Evolutionary conservation across 805 yeast species (phyloP).

Genomic region (Barnettozyma siamensis): DNA sequence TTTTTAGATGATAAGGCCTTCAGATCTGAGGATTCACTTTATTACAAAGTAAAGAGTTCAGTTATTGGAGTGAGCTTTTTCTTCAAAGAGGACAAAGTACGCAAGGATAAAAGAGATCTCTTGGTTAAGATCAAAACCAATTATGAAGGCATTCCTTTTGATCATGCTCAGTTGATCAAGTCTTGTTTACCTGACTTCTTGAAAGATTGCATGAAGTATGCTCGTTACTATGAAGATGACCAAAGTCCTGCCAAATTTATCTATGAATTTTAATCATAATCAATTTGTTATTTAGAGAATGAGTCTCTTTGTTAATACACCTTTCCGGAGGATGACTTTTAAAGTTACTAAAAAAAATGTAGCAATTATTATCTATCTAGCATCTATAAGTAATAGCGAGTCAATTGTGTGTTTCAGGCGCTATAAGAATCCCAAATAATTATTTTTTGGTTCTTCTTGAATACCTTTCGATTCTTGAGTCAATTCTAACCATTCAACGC

Average conservation of each 20-base stretch:
- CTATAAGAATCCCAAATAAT: slow-evolving; percentile 16
- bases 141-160: neutral
- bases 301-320: neutral
- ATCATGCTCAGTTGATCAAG: slow-evolving; percentile 2
- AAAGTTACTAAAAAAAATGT: neutral
- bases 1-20: slow-evolving; percentile 7
- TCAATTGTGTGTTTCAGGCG: neutral
- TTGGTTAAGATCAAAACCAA: slow-evolving; percentile 2
- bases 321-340: neutral
- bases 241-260: neutral
- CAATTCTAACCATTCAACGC: slow-evolving; percentile 64
- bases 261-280: neutral
- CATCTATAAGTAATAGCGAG: neutral
- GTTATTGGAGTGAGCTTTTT: slow-evolving; percentile 7
- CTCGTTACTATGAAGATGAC: slow-evolving; percentile 2
- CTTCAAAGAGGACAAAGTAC: neutral
- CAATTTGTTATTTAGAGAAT: neutral
- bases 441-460: slow-evolving; percentile 36
- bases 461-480: slow-evolving; percentile 59
- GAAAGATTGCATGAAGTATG: neutral
- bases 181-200: neutral
- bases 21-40: slow-evolving; percentile 4
- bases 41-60: slow-evolving; percentile 2
- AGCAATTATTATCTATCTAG: neutral
- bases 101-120: neutral